Evolutionary conservation across 1,284 basidiomycete genomes (phyloP), one percentile per base, ranked within the genome.

Genomic region (Malassezia obtusa): DNA sequence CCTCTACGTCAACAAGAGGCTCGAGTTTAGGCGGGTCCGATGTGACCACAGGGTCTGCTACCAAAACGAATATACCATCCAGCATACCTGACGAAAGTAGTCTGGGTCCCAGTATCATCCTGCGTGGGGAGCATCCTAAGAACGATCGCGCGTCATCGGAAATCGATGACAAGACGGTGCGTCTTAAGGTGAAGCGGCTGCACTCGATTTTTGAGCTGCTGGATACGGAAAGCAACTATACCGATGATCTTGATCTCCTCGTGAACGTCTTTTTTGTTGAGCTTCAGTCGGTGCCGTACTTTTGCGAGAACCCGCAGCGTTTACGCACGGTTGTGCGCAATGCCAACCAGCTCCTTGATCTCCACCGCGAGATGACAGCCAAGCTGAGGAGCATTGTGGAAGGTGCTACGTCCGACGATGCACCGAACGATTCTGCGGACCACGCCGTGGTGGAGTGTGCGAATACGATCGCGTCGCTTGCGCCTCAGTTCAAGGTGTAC

Each of bases 181-280:
- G 40, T 12, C 15, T 43, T 21, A 25, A 26, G 11, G 40, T 30
- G 5, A 37, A 50, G 30, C 25, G 51, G 11, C 37, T 57, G 47
- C 55, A 57, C 15, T 37, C 69, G 1, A 48, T 73, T n/a, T 41
- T 71, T 24, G 71, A 73, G 45, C 58, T 73, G 15, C 57, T 66
- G 31, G 68, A 71, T 49, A 73, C 71, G 3, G 71, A 73, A 33
- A 60, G 61, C 25, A 65, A 64, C 50, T 73, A 72, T 28, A 64
- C 65, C 19, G 62, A 66, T n/a, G 71, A 73, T 36, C 58, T 73
- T 4, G 60, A 61, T 8, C 52, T 64, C 24, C 49, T 73, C 21
- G 63, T 71, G 7, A 47, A 63, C 24, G 67, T 73, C 46, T 73
- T 67, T 52, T 71, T 73, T 33, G 59, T 59, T 50, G 63, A 67